Percentiles rank a stretch among this genome's conserved stretches.
These are phyloP conservation scores for Quercus cerris DNA, from an alignment of 306 rosid species.

Conservation along the genomic window DNA sequence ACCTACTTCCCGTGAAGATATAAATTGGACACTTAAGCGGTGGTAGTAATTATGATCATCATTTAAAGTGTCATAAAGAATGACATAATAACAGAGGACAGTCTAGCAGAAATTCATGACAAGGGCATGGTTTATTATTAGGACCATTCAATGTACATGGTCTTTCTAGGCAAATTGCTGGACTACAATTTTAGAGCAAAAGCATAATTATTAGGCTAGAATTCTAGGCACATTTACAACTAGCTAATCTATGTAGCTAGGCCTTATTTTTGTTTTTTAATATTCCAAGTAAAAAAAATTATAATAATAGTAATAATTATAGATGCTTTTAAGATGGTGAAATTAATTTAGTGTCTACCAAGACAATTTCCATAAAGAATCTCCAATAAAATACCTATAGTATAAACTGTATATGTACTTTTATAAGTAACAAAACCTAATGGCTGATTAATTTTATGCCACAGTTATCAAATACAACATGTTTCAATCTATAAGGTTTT, in stretches of 20 bases:
- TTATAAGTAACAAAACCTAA: neutral
- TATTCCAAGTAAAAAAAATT: neutral
- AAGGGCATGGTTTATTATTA: too few species aligned
- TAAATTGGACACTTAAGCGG: too few species aligned
- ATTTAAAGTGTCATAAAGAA: too few species aligned
- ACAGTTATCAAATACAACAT: conserved; percentile 9
- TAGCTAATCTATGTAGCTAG: neutral
- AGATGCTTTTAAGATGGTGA: too few species aligned
- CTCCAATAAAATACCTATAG: neutral
- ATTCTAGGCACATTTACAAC: neutral
- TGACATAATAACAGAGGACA: too few species aligned
- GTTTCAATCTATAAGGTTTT: neutral
- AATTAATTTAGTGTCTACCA: too few species aligned
- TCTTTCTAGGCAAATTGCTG: neutral
- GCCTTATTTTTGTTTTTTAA: neutral
- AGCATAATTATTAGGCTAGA: neutral
- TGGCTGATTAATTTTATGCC: neutral
- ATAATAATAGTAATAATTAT: too few species aligned
- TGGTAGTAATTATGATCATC: too few species aligned
- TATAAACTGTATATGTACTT: neutral
- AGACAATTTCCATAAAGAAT: neutral
- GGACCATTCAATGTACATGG: neutral
- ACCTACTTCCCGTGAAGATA: too few species aligned
- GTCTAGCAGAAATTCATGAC: too few species aligned
- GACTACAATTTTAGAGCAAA: neutral